Base-by-base conservation (phyloP, 208 protist species). In the Trypanosoma brucei region DNA sequence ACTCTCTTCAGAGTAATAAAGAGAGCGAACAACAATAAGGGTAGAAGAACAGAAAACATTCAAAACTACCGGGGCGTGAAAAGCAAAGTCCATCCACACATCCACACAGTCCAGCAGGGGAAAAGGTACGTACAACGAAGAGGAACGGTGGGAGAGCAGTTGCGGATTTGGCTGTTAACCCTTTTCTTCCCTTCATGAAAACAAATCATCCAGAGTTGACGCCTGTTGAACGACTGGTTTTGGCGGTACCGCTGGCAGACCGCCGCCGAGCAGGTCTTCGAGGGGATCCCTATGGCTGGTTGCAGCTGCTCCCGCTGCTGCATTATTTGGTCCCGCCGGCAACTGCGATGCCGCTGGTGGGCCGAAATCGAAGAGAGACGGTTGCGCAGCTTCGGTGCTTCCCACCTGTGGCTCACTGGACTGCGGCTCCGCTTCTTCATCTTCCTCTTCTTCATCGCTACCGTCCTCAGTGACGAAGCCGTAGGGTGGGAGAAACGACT, bases 401-500 rank as follows among this genome's bases (percentile, higher is more conserved):
- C 48, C 40, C 0, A 37, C 38, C 54, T 30, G 42, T 40, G 59
- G 58, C 30, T 54, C 48, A 33, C 14, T 49, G 2, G 22, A 5
- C 2, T 51, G 3, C n/a, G n/a, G 4, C 34, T 62, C 59, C 2
- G 34, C 50, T 22, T 35, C 50, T 48, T 58, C 62, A 3, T 86
- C 83, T 14, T 72, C 70, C 63, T 83, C 77, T 1, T 84, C 86
- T 36, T 82, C 79, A 51, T 84, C 81, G 8, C 78, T 54, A 30
- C 30, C 71, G 11, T 86, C 82, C 31, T 59, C 64, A 13, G 83
- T 78, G 1, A 74, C 55, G 31, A 91, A 61, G 33, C 88, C 88
- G 72, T 95, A 96, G 3, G 78, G 81, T 5, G 81, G 80, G 8
- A 99, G 80, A 72, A 99, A 99, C 7, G 94, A 81, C 34, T 93